Percentiles rank a stretch among this genome's conserved stretches.
These are phyloP conservation scores for Hansenula lynferdii DNA, from an alignment of 1,139 yeast species.

Conservation along the genomic window DNA sequence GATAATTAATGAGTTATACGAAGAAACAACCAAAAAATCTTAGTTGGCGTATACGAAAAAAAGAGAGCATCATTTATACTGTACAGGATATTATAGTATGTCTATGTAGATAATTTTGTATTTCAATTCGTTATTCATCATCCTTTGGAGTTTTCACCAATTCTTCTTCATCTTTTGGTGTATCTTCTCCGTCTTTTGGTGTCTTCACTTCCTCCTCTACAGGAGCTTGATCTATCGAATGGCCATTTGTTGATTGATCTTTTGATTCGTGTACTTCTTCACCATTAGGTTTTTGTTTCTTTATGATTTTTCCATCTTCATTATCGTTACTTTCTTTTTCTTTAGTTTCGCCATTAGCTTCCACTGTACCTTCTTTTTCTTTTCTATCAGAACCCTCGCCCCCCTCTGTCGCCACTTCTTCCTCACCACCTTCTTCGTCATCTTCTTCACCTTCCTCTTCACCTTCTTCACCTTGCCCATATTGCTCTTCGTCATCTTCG, in stretches of 20 bases:
- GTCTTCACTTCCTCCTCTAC: conserved; percentile 1
- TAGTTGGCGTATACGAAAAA: neutral
- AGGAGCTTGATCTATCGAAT: neutral
- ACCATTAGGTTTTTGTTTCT: conserved; percentile 26
- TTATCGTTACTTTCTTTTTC: no score
- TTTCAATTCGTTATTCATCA: conserved; percentile 2
- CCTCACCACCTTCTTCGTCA: conserved; percentile 34
- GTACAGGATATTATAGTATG: neutral
- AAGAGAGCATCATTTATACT: no score
- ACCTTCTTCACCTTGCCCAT: conserved; percentile 45
- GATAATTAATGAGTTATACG: conserved; percentile 33
- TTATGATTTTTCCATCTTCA: no score
- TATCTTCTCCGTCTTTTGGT: conserved; percentile 4
- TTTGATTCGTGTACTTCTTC: conserved; percentile 27
- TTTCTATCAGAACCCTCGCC: no score
- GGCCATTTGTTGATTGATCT: conserved; percentile 25
- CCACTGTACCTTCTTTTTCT: conserved; percentile 32
- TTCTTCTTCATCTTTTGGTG: neutral
- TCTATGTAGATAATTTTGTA: neutral
- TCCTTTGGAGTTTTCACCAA: neutral
- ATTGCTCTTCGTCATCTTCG: conserved; percentile 51
- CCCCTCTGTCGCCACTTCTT: conserved; percentile 34
- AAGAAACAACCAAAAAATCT: conserved; percentile 8
- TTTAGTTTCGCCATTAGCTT: no score
- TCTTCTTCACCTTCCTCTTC: conserved; percentile 39